phyloP scores from a whole-genome alignment of 2,329 filamentous ascomycete genomes.

The Cadophora sp. region DNA sequence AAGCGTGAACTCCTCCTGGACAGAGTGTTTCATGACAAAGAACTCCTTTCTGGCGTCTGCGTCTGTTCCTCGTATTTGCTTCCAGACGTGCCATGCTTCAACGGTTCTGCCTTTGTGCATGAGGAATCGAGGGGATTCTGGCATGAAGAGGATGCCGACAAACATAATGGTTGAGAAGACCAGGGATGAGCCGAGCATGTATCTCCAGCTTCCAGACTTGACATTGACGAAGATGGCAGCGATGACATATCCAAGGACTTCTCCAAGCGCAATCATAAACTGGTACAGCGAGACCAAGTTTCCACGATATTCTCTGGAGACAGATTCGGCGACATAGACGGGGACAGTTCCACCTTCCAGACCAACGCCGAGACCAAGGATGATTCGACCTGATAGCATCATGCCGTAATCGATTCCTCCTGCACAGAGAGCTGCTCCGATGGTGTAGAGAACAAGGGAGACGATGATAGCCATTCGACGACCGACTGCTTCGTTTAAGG shows the following conservation, averaged over 20 bases:
- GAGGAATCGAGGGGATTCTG: constrained; percentile 71
- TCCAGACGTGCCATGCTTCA: constrained; percentile 73
- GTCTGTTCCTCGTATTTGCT: constrained; percentile 69
- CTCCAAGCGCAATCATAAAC: constrained; percentile 77
- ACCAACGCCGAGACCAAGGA: constrained; percentile 74
- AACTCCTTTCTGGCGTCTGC: constrained; percentile 71
- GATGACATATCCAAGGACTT: constrained; percentile 75
- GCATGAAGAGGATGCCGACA: constrained; percentile 73
- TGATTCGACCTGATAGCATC: constrained; percentile 72
- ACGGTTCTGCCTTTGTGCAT: constrained; percentile 69
- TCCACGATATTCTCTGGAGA: constrained; percentile 70
- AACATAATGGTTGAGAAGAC: constrained; percentile 71
- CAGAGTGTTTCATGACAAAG: constrained; percentile 72
- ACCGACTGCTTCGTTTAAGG: constrained; percentile 71
- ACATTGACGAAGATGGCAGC: constrained; percentile 77
- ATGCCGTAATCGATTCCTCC: constrained; percentile 73
- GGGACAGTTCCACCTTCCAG: constrained; percentile 77
- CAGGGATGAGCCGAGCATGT: constrained; percentile 75
- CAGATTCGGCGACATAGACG: constrained; percentile 77
- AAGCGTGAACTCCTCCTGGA: constrained; percentile 61
- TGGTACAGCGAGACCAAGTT: constrained; percentile 79
- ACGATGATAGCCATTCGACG: constrained; percentile 73
- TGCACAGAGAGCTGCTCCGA: constrained; percentile 72
- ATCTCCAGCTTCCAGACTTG: constrained; percentile 70
- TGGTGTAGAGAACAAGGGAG: constrained; percentile 71